Conservation (phyloP, 169 alveolate genomes). For the Plasmodium reichenowi region DNA sequence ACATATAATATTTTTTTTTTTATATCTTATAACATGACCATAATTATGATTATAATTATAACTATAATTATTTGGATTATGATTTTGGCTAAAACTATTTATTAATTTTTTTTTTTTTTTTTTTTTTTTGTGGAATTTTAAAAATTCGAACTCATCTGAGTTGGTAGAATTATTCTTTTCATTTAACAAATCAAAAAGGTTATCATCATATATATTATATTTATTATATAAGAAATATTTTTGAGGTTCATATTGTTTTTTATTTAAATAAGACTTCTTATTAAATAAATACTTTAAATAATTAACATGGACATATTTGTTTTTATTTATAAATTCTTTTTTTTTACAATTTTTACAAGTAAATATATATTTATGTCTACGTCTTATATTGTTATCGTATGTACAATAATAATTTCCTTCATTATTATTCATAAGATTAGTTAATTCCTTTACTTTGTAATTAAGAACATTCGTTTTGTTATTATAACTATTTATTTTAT, state of each 20-base stretch:
- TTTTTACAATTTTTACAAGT: constrained; percentile 51
- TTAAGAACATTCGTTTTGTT: neutral
- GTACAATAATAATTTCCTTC: constrained; percentile 39
- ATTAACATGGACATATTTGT: neutral
- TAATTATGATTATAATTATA: neutral
- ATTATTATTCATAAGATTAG: neutral
- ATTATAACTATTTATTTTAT: too few relatives aligned
- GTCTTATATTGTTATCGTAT: constrained; percentile 7
- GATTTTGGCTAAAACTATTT: neutral
- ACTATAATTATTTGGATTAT: neutral
- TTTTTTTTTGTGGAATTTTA: neutral
- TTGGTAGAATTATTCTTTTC: constrained; percentile 16
- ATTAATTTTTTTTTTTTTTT: neutral
- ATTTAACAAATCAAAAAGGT: neutral
- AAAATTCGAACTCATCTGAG: constrained; percentile 36
- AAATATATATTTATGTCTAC: constrained; percentile 5
- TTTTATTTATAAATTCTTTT: constrained; percentile 5
- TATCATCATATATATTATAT: neutral
- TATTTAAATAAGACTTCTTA: neutral
- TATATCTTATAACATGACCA: neutral
- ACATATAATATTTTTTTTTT: neutral
- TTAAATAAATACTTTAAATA: constrained; percentile 34
- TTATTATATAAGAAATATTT: neutral
- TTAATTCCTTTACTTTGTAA: constrained; percentile 3
- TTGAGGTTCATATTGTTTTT: constrained; percentile 4